phyloP scores from a whole-genome alignment of 805 yeast genomes.

The Saccharomycopsis sp. region DNA sequence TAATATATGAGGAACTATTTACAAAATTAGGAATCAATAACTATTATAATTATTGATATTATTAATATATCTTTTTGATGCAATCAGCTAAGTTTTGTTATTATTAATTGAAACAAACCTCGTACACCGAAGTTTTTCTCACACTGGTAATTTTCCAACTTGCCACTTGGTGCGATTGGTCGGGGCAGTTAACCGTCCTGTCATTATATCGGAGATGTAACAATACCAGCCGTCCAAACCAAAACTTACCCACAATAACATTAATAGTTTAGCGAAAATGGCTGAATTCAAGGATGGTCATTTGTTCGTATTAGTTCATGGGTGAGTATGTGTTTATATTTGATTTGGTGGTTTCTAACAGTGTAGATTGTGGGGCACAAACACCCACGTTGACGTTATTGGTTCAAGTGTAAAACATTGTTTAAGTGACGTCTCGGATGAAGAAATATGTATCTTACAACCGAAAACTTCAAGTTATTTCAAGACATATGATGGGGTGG shows the following conservation, averaged over 20 bases:
- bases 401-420: constrained; percentile 35
- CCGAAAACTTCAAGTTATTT: constrained; percentile 61
- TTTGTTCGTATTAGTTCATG: constrained; percentile 69
- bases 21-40: no score
- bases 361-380: constrained; percentile 54
- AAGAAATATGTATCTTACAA: constrained; percentile 35
- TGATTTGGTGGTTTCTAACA: neutral
- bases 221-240: neutral
- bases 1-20: no score
- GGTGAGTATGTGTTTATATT: constrained; percentile 34
- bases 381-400: constrained; percentile 46
- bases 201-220: neutral
- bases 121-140: neutral
- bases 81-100: no score
- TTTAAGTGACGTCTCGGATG: constrained; percentile 35
- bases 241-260: neutral
- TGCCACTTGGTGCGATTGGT: neutral
- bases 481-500: constrained; percentile 81
- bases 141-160: neutral
- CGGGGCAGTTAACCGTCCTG: neutral
- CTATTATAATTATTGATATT: no score
- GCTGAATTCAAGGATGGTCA: constrained; percentile 33
- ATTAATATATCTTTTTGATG: no score
- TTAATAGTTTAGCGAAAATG: neutral
- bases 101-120: no score